Evolutionary conservation across 768 basidiomycete genomes (phyloP).

Genomic region (Mycena haematopus): DNA sequence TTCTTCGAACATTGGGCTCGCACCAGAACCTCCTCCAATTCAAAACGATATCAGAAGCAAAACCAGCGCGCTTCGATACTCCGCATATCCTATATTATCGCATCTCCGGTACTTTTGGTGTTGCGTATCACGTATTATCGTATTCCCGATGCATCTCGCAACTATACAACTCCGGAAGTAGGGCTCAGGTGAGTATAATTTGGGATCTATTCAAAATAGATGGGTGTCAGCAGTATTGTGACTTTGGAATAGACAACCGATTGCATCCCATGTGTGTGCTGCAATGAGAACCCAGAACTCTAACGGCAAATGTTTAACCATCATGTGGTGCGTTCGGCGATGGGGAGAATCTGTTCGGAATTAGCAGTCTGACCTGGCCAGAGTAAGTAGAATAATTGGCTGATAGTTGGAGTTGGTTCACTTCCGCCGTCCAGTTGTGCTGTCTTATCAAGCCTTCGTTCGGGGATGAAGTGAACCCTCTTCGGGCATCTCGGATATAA

Average conservation of each 20-base stretch:
- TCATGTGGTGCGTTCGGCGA: background rate
- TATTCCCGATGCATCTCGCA: slow-evolving; percentile 2
- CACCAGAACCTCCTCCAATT: background rate
- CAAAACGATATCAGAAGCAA: background rate
- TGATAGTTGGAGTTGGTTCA: too few species aligned
- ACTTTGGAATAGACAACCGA: background rate
- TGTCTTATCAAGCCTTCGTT: too few species aligned
- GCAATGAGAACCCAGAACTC: background rate
- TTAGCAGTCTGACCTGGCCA: too few species aligned
- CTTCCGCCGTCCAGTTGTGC: too few species aligned
- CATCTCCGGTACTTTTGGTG: background rate
- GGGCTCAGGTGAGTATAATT: background rate
- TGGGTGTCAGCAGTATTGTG: too few species aligned
- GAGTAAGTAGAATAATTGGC: too few species aligned
- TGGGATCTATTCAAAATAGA: background rate
- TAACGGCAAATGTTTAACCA: background rate
- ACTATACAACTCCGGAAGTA: background rate
- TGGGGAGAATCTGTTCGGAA: background rate
- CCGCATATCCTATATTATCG: slow-evolving; percentile 7
- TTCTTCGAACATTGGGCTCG: background rate
- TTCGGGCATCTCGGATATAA: background rate
- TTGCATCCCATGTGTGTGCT: background rate
- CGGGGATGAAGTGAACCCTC: background rate
- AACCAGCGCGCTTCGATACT: background rate
- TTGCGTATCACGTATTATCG: background rate